Evolutionary conservation across 306 rosid genomes (phyloP).

Genomic region (Macrotyloma uniflorum): DNA sequence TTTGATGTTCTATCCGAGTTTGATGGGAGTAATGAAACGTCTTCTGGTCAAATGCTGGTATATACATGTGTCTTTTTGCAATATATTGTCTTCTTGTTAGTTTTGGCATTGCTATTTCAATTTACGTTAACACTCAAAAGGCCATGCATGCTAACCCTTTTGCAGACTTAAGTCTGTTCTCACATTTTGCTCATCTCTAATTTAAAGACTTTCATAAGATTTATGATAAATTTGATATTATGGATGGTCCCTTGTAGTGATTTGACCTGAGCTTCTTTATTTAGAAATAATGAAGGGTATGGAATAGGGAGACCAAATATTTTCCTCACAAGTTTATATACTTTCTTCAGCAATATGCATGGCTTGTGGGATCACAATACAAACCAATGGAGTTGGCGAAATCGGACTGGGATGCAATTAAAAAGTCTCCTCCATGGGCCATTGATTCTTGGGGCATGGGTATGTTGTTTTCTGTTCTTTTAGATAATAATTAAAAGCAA

Average conservation of each 20-base stretch:
- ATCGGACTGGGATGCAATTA: constrained; percentile 87
- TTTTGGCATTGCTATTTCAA: constrained; percentile 16
- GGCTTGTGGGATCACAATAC: constrained; percentile 97
- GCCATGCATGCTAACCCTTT: constrained; percentile 12
- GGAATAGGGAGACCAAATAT: not conserved
- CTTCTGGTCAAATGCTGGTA: constrained; percentile 89
- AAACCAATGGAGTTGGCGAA: constrained; percentile 86
- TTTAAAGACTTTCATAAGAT: not conserved
- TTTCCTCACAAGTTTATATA: constrained; percentile 32
- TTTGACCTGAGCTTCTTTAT: not conserved
- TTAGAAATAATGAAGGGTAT: constrained; percentile 27
- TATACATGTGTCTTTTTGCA: constrained; percentile 24
- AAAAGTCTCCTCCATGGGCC: constrained; percentile 96
- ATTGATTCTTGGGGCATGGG: constrained; percentile 99
- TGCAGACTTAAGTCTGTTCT: constrained; percentile 26
- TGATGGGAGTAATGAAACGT: constrained; percentile 64
- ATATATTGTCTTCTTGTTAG: constrained; percentile 24
- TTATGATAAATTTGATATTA: constrained; percentile 1
- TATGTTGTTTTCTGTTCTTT: constrained; percentile 48
- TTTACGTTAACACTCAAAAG: not conserved
- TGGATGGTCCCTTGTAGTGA: constrained; percentile 18
- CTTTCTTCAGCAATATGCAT: constrained; percentile 85
- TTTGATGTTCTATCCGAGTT: constrained; percentile 95
- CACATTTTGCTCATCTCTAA: constrained; percentile 32
- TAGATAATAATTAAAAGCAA: constrained; percentile 24